Evolutionary conservation across 306 rosid species (phyloP).

Genomic region (Prunus dulcis): DNA sequence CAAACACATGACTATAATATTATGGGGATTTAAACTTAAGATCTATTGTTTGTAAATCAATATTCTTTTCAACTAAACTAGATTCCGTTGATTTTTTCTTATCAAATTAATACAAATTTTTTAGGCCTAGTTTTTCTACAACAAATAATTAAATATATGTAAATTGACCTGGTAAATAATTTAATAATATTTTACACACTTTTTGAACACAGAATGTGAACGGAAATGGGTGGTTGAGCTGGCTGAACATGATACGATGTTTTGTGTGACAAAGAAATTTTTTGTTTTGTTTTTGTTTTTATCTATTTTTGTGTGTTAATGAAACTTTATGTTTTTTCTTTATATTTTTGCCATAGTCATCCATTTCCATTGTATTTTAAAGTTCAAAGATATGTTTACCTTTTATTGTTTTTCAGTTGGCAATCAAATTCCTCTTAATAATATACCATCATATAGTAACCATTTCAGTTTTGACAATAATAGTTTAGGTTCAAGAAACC

Average conservation of each 20-base stretch:
- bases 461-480: no score
- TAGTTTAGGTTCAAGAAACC: no score
- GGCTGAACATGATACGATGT: not conserved
- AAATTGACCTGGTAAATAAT: not conserved
- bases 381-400: no score
- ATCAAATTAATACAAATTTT: not conserved
- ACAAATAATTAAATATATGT: not conserved
- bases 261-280: not conserved
- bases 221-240: not conserved
- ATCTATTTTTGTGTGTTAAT: not conserved
- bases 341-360: not conserved
- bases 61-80: rapidly evolving
- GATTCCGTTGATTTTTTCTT: rapidly evolving
- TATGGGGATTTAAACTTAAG: rapidly evolving
- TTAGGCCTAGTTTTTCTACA: no score
- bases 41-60: rapidly evolving
- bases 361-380: no score
- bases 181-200: no score
- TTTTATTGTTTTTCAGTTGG: no score
- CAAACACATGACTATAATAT: rapidly evolving
- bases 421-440: no score
- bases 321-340: not conserved
- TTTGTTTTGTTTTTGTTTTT: not conserved
- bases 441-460: no score
- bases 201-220: not conserved